phyloP scores from a whole-genome alignment of 78 protist genomes.

The Chrysochromulina tobinii region DNA sequence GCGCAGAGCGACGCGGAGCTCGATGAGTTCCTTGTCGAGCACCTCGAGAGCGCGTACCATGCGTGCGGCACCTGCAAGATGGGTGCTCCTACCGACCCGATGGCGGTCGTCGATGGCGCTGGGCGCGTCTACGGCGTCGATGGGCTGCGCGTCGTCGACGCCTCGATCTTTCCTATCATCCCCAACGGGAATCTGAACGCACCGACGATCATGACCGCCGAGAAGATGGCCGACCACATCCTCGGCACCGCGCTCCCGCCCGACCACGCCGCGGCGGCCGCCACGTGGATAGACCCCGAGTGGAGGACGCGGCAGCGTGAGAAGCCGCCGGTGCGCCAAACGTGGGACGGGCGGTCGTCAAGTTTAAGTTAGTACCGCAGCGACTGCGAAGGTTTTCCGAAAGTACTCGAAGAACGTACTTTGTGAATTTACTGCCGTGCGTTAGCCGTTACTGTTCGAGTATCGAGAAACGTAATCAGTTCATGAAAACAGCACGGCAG shows the following conservation, averaged over 20 bases:
- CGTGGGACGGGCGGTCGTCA: neutral
- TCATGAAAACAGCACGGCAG: no score
- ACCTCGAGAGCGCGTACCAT: constrained; percentile 35
- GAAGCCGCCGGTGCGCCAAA: neutral
- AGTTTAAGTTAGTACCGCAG: no score
- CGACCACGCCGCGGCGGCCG: neutral
- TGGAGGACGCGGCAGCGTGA: constrained; percentile 15
- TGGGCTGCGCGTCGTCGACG: constrained; percentile 48
- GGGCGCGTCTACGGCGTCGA: constrained; percentile 17
- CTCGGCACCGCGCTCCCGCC: constrained; percentile 34
- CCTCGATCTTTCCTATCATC: constrained; percentile 39
- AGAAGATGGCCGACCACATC: constrained; percentile 31
- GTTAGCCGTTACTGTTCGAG: no score
- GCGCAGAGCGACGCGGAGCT: constrained; percentile 28
- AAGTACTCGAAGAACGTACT: no score
- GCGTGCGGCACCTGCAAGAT: constrained; percentile 41
- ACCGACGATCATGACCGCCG: constrained; percentile 58
- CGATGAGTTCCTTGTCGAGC: neutral
- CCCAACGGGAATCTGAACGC: constrained; percentile 48
- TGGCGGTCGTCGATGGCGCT: constrained; percentile 13
- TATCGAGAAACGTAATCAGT: no score
- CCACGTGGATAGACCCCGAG: constrained; percentile 1
- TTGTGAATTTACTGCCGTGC: no score
- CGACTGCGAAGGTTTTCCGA: no score
- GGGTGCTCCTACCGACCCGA: neutral